Evolutionary conservation across 768 basidiomycete species (phyloP).

Genomic region (Tricholoma hemisulphureum): DNA sequence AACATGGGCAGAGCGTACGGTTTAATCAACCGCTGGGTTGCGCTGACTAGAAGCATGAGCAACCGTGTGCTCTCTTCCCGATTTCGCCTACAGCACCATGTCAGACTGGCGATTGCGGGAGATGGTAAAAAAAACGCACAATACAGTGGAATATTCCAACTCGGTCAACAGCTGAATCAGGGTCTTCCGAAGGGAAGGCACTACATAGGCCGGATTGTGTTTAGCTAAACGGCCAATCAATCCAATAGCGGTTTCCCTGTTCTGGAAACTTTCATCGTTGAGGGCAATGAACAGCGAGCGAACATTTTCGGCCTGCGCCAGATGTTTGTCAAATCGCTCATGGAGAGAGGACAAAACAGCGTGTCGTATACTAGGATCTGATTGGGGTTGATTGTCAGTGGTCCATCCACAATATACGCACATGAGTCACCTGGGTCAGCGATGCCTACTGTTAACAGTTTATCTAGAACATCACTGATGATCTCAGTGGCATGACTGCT

Average conservation of each 20-base stretch:
- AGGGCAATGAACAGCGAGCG: conserved; percentile 94
- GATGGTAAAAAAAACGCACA: conserved; percentile 37
- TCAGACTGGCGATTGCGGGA: not conserved
- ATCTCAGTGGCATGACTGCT: conserved; percentile 96
- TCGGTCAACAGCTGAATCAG: conserved; percentile 96
- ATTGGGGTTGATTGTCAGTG: conserved; percentile 6
- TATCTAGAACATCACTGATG: conserved; percentile 97
- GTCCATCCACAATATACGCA: not conserved
- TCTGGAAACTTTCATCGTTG: conserved; percentile 95
- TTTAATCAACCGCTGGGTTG: conserved; percentile 91
- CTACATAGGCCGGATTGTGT: conserved; percentile 98
- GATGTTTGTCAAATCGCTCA: conserved; percentile 92
- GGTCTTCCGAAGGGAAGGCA: conserved; percentile 94
- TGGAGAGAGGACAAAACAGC: conserved; percentile 86
- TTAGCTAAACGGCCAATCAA: conserved; percentile 92
- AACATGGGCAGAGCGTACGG: conserved; percentile 95
- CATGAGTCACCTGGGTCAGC: conserved; percentile 92
- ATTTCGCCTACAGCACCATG: conserved; percentile 55
- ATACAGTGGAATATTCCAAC: conserved; percentile 89
- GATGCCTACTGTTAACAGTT: conserved; percentile 90
- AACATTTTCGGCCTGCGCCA: conserved; percentile 98
- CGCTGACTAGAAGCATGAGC: conserved; percentile 86
- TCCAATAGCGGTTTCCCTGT: conserved; percentile 84
- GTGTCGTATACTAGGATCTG: conserved; percentile 79
- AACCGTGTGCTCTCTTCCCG: conserved; percentile 94